Base-by-base conservation (phyloP, 805 yeast species). In the Candida loeiensis region DNA sequence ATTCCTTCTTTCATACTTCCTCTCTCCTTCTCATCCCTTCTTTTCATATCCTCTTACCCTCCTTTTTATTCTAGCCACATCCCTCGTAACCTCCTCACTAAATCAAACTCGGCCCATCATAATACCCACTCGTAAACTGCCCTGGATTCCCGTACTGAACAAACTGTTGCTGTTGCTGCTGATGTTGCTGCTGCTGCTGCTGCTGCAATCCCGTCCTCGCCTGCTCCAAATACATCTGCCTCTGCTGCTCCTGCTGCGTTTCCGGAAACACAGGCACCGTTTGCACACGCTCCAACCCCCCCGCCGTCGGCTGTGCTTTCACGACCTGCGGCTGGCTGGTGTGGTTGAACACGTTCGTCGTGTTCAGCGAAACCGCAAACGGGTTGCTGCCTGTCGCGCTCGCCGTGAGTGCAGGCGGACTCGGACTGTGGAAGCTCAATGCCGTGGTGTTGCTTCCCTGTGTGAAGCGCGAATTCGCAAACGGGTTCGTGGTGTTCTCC, bases 201-300 rank as follows among this genome's bases (percentile, higher is more conserved):
- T 53, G 60, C 37, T 63, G 66, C 13, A 68, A 45, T 14, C 61
- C 66, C 17, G 55, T 45, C 20, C 54, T 49, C 4, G 78, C 77
- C 41, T 63, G 62, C 31, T 58, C 52, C 44, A 68, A 51, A 40
- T 50, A 60, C 29, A 52, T 61, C 40, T 65, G 66, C 29, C 58
- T 59, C 39, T 64, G 70, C 14, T 64, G 65, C 22, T 64, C 70
- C 38, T 62, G 64, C 49, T 75, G 77, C 6, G 85, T 79, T 49
- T 80, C 79, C 0, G 86, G 87, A 50, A 82, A 84, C 6, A 81
- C 85, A 2, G 88, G 76, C 3, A 75, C 63, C 1, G 89, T 82
- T 7, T 82, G 82, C 32, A 82, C 57, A 37, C 66, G 64, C 53
- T 84, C 90, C 44, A 80, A 69, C 0, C 90, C 91, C 3, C 90